phyloP scores from a whole-genome alignment of 164 flowering plant genomes.

The Tetracentron sinense region DNA sequence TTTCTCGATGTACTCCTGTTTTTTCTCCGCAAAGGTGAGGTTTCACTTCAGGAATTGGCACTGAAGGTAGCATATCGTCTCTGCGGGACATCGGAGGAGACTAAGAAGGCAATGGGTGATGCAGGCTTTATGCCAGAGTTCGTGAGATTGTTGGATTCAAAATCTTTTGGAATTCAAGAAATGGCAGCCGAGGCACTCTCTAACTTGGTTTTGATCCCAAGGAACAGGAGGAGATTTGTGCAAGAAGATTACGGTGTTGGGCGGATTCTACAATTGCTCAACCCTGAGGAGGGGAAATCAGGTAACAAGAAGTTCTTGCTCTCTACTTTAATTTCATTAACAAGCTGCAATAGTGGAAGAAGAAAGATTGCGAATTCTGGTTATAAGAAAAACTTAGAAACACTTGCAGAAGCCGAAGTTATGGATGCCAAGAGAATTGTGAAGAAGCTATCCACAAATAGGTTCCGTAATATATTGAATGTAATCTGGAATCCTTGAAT shows the following conservation, averaged over 20 bases:
- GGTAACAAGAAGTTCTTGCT: conserved; percentile 60
- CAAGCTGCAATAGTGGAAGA: conserved; percentile 58
- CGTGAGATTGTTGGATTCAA: neutral
- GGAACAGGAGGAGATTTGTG: neutral
- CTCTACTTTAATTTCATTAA: conserved; percentile 49
- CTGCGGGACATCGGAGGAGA: neutral
- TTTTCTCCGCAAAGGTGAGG: conserved; percentile 56
- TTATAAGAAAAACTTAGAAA: conserved; percentile 59
- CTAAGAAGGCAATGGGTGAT: neutral
- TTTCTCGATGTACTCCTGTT: conserved; percentile 55
- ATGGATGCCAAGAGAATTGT: conserved; percentile 69
- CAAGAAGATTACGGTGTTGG: conserved; percentile 12
- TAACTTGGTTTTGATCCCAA: neutral
- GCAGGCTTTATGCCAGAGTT: neutral
- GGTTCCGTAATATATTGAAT: conserved; percentile 50
- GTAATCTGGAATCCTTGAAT: conserved; percentile 63
- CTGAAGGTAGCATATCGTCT: neutral
- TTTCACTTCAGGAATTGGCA: conserved; percentile 63
- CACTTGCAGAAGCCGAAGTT: conserved; percentile 70
- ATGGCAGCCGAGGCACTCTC: neutral
- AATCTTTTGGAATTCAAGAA: neutral
- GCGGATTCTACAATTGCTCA: conserved; percentile 52
- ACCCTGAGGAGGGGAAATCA: conserved; percentile 51
- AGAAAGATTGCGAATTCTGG: conserved; percentile 65
- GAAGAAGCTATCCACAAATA: conserved; percentile 50